Conservation (phyloP, 805 yeast genomes). For the Kazachstania bromeliacearum region DNA sequence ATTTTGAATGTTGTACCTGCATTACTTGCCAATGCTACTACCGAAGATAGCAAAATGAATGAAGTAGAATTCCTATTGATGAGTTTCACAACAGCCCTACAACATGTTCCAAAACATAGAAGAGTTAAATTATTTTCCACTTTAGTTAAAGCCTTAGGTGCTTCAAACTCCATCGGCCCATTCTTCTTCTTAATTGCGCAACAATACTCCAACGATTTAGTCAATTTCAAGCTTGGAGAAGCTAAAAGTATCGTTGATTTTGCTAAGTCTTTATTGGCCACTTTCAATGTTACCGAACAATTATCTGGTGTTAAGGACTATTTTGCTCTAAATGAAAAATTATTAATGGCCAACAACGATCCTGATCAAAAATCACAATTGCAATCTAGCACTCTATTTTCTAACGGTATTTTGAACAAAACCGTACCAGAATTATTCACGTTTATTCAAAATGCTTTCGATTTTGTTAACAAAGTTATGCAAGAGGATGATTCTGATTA, state of each 20-base stretch:
- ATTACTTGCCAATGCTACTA: conserved; percentile 41
- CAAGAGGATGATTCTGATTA: conserved; percentile 29
- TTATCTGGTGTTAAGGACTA: conserved; percentile 44
- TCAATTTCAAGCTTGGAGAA: conserved; percentile 54
- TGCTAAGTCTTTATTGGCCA: conserved; percentile 55
- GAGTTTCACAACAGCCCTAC: conserved; percentile 88
- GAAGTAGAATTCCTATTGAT: conserved; percentile 79
- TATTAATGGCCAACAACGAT: conserved; percentile 33
- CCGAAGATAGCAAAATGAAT: no score
- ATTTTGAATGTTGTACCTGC: conserved; percentile 88
- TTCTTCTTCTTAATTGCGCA: conserved; percentile 73
- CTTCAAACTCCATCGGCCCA: conserved; percentile 55
- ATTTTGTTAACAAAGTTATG: conserved; percentile 47
- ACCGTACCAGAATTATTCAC: conserved; percentile 38
- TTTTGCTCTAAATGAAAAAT: conserved; percentile 30
- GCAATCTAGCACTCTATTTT: conserved; percentile 50
- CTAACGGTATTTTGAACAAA: conserved; percentile 47
- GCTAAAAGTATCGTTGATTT: conserved; percentile 64
- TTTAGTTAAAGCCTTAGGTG: conserved; percentile 65
- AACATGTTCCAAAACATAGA: conserved; percentile 94
- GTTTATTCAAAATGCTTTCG: conserved; percentile 43
- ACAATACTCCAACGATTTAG: conserved; percentile 51
- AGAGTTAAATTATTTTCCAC: conserved; percentile 78
- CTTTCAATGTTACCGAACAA: conserved; percentile 61
- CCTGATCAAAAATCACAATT: conserved; percentile 33